These are phyloP conservation scores for Ophiostoma himal-ulmi DNA, from an alignment of 2,329 filamentous ascomycete genomes.

Conservation along the genomic window DNA sequence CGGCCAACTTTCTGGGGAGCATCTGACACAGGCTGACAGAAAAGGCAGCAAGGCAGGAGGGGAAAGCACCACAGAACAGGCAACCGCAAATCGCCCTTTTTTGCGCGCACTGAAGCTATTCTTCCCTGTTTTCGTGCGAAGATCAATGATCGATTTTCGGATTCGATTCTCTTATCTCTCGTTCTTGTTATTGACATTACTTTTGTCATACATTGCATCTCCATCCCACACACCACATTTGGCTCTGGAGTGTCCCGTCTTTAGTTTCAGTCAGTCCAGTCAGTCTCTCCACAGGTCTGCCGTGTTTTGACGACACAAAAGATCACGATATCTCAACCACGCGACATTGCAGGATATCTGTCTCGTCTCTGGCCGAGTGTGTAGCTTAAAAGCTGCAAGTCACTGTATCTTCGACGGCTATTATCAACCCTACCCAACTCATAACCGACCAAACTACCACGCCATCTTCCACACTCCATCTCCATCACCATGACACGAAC, in stretches of 20 bases:
- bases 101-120: neutral
- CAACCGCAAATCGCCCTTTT: neutral
- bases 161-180: neutral
- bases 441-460: neutral
- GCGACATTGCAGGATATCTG: neutral
- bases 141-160: neutral
- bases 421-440: too few relatives aligned
- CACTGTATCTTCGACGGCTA: neutral
- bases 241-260: neutral
- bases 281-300: neutral
- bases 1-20: neutral
- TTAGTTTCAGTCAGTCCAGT: neutral
- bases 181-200: neutral
- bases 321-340: neutral
- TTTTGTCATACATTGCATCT: neutral
- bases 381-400: neutral
- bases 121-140: neutral
- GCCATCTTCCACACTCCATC: neutral
- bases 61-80: neutral
- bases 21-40: neutral
- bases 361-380: neutral
- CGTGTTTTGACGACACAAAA: neutral
- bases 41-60: too few relatives aligned
- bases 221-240: neutral
- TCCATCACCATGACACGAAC: conserved; percentile 38